phyloP scores from a whole-genome alignment of 257 asterid species.

The Przewalskia tangutica region DNA sequence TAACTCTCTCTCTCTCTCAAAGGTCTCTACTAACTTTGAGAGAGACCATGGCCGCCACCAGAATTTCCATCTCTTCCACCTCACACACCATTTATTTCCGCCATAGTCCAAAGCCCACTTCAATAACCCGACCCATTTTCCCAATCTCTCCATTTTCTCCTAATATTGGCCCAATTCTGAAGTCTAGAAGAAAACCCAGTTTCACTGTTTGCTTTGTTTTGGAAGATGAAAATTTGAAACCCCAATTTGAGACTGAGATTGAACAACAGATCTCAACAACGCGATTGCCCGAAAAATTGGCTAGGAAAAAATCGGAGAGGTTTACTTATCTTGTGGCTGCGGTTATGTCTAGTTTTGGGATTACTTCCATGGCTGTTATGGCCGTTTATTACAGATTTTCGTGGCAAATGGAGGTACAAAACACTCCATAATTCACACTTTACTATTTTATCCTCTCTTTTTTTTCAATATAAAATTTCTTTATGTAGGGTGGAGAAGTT shows the following conservation, averaged over 20 bases:
- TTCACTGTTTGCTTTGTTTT: constrained; percentile 54
- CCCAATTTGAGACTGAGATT: constrained; percentile 7
- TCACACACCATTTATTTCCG: constrained; percentile 12
- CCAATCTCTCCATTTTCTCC: constrained; percentile 8
- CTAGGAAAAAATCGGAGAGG: constrained; percentile 82
- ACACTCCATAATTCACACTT: not conserved
- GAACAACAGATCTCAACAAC: constrained; percentile 24
- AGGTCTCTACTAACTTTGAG: not conserved
- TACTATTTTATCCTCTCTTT: not conserved
- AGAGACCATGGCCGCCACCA: constrained; percentile 20
- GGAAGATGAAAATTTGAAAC: constrained; percentile 33
- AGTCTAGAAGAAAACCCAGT: constrained; percentile 20
- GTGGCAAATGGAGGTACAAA: constrained; percentile 5
- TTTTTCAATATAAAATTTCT: not conserved
- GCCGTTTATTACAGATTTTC: constrained; percentile 3
- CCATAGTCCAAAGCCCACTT: constrained; percentile 23
- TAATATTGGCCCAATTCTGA: constrained; percentile 5
- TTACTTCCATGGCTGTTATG: constrained; percentile 8
- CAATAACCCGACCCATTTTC: not conserved
- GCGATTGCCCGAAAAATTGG: constrained; percentile 44
- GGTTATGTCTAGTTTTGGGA: not conserved
- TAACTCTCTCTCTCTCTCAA: not conserved
- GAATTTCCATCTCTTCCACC: constrained; percentile 28
- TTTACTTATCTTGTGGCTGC: constrained; percentile 44
- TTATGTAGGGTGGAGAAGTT: constrained; percentile 64